Evolutionary conservation across 1,284 basidiomycete genomes (phyloP).

Genomic region (Leccinum brunneo-olivaceum): DNA sequence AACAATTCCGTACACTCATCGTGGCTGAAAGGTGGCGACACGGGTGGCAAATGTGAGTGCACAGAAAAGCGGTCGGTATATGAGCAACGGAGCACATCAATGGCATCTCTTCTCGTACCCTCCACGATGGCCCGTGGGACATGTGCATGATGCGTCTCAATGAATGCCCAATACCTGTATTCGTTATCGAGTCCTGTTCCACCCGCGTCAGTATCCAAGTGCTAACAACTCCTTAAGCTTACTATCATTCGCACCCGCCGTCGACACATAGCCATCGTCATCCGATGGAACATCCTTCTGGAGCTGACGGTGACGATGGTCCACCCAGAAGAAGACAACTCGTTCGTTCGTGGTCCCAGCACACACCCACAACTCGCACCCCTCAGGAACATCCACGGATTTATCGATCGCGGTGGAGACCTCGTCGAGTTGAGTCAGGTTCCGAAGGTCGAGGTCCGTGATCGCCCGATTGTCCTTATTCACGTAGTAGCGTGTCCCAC

Average conservation of each 20-base stretch:
- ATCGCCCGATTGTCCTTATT: slow-evolving; percentile 52
- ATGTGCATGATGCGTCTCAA: slow-evolving; percentile 71
- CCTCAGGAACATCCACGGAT: slow-evolving; percentile 31
- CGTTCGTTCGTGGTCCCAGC: slow-evolving; percentile 22
- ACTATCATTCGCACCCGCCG: slow-evolving; percentile 51
- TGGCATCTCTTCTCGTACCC: slow-evolving; percentile 53
- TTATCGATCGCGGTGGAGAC: slow-evolving; percentile 47
- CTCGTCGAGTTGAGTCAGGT: slow-evolving; percentile 40
- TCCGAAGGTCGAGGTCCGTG: slow-evolving; percentile 60
- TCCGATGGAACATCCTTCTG: slow-evolving; percentile 39
- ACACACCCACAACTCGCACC: slow-evolving; percentile 51
- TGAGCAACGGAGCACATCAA: slow-evolving; percentile 68
- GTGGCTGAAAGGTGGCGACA: slow-evolving; percentile 60
- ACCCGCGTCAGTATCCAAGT: slow-evolving; percentile 9
- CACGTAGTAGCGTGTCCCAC: slow-evolving; percentile 59
- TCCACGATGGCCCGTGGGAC: slow-evolving; percentile 37
- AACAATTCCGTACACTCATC: slow-evolving; percentile 69
- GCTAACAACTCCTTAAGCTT: slow-evolving; percentile 27
- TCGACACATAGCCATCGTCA: slow-evolving; percentile 27
- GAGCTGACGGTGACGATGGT: slow-evolving; percentile 52
- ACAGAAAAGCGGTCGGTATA: slow-evolving; percentile 69
- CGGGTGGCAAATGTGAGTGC: slow-evolving; percentile 36
- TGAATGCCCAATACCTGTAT: slow-evolving; percentile 69
- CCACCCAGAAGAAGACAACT: slow-evolving; percentile 51
- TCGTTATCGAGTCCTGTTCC: slow-evolving; percentile 57